Conservation (phyloP, 2,329 filamentous ascomycete species). For the Colletotrichum musicola region DNA sequence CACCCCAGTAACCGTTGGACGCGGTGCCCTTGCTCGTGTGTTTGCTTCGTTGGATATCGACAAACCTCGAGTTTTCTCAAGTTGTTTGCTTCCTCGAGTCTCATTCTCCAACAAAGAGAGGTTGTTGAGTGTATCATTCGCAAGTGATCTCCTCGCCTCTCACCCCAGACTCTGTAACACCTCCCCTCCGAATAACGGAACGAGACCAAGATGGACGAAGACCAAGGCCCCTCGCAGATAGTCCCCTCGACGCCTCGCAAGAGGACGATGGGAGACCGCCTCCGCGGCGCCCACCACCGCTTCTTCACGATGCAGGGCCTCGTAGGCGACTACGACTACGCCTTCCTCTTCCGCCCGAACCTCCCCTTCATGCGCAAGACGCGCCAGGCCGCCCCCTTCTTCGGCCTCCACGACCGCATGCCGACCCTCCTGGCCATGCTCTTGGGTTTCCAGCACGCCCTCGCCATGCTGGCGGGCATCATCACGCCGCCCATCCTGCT, state of each 20-base stretch:
- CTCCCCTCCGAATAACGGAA: background rate
- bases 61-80: too few species aligned
- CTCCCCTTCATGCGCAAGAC: constrained; percentile 83
- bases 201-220: constrained; percentile 63
- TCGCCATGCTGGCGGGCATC: constrained; percentile 81
- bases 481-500: constrained; percentile 86
- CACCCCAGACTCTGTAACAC: too few species aligned
- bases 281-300: constrained; percentile 52
- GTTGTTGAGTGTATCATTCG: too few species aligned
- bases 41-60: too few species aligned
- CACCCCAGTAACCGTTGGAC: background rate
- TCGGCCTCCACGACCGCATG: constrained; percentile 84
- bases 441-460: constrained; percentile 82
- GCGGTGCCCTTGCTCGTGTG: too few species aligned
- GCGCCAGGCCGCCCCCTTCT: constrained; percentile 77
- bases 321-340: constrained; percentile 91
- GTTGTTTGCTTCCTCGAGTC: too few species aligned
- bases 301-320: constrained; percentile 77
- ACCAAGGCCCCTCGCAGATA: constrained; percentile 65
- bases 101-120: too few species aligned
- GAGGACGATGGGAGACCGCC: constrained; percentile 47
- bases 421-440: constrained; percentile 80
- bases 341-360: constrained; percentile 84
- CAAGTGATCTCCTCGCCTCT: too few species aligned
- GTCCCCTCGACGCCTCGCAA: constrained; percentile 53